Conservation (phyloP, 2,329 filamentous ascomycete genomes). For the Trichophyton mentagrophytes region DNA sequence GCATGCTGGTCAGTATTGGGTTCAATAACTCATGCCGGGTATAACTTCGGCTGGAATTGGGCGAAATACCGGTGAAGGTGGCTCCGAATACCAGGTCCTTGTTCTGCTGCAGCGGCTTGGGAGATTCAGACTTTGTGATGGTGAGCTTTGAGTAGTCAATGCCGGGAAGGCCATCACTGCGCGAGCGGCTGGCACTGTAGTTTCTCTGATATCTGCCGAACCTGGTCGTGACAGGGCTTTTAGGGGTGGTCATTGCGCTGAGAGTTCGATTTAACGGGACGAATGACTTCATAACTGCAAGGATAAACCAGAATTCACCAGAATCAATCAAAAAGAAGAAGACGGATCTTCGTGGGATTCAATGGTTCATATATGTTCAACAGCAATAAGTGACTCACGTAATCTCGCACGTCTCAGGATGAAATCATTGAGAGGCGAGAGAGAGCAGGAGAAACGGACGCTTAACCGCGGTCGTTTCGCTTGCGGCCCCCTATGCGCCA, state of each 20-base stretch:
- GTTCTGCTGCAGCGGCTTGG: conserved; percentile 60
- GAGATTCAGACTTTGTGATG: conserved; percentile 60
- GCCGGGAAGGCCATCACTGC: conserved; percentile 39
- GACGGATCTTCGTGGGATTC: neutral
- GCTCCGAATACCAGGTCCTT: conserved; percentile 81
- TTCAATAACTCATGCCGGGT: neutral
- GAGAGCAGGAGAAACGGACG: neutral
- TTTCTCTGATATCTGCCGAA: conserved; percentile 28
- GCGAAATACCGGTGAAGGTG: conserved; percentile 64
- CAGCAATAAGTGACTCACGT: neutral
- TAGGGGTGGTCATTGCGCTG: conserved; percentile 6
- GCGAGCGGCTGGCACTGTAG: conserved; percentile 28
- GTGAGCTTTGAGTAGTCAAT: conserved; percentile 67
- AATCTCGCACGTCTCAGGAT: neutral
- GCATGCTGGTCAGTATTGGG: neutral
- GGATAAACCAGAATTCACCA: neutral
- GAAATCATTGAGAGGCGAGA: neutral
- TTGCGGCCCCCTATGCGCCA: neutral
- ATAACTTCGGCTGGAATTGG: conserved; percentile 9
- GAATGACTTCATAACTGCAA: conserved; percentile 7
- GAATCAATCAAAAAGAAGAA: neutral
- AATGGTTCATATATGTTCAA: conserved; percentile 1
- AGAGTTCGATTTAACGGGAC: conserved; percentile 2
- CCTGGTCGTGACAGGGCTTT: conserved; percentile 2
- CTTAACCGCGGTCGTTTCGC: neutral